phyloP scores from a whole-genome alignment of 169 alveolate species.

The Plasmodium yoelii region DNA sequence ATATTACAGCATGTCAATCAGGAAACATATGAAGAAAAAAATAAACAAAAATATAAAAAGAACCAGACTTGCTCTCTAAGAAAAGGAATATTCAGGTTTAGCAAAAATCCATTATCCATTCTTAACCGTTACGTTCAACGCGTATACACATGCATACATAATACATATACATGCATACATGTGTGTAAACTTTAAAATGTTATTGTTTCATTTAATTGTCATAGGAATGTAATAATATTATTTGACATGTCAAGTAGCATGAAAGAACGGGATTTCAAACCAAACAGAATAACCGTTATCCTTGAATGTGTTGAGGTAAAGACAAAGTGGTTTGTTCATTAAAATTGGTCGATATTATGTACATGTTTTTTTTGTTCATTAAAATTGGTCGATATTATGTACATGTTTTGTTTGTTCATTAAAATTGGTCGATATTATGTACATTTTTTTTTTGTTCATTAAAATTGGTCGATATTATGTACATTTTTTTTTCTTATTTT shows the following conservation, averaged over 20 bases:
- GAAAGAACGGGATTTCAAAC: conserved; percentile 86
- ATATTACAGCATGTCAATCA: conserved; percentile 81
- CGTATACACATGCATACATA: too few species aligned
- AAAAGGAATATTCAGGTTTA: conserved; percentile 83
- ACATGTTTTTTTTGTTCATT: too few species aligned
- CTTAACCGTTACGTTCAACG: too few species aligned
- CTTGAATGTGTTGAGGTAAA: conserved; percentile 82
- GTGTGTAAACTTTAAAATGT: background rate
- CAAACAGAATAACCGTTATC: conserved; percentile 83
- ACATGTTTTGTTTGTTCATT: too few species aligned
- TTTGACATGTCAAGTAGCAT: conserved; percentile 84
- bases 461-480: too few species aligned
- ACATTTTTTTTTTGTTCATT: too few species aligned
- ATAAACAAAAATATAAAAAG: conserved; percentile 26
- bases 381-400: too few species aligned
- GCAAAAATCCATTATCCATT: too few species aligned
- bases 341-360: too few species aligned
- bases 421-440: too few species aligned
- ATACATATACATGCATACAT: too few species aligned
- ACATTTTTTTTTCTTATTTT: too few species aligned
- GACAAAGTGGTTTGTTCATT: background rate
- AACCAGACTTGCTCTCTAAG: conserved; percentile 25
- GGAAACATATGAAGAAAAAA: conserved; percentile 54
- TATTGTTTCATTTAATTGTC: background rate
- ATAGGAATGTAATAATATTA: conserved; percentile 81